Base-by-base conservation (phyloP, 768 basidiomycete species). In the Kwoniella sp. region DNA sequence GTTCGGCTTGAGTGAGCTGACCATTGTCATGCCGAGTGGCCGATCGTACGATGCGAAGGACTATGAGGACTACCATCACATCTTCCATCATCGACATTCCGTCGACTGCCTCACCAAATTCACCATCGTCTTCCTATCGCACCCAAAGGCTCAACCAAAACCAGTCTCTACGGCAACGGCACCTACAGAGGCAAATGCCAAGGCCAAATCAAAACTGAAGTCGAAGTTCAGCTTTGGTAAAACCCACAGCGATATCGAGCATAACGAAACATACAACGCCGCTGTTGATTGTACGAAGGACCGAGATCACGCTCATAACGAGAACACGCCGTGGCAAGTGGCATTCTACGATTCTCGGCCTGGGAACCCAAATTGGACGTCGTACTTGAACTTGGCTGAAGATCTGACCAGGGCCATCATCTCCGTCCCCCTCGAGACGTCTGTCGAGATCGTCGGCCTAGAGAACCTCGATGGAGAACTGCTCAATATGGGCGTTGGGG, bases 21-120 rank as follows among this genome's bases (percentile, higher is more conserved):
- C 51, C 3, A 45, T 65, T 15, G 41, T 59, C 29, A 17, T 65
- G 25, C 63, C 63, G 12, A 65, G 55, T 30, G 63, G 63, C 23
- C 13, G 28, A 47, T 65, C 63, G 30, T 65, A 65, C 47, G 63
- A 65, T 48, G 37, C 47, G 3, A 54, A 65, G 26, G 63, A 65
- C 37, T 65, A 65, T 48, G 31, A 52, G 37, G 55, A 50, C 9
- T 51, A 58, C 55, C 55, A 59, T 30, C 58, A 59, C 31, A 58
- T 58, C n/a, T 65, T 65, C 57, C 55, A 54, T 26, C 28, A 65
- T 25, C 51, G 38, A 15, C 58, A 58, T 20, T 38, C 47, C 23
- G 17, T 65, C 22, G n/a, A 30, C 23, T 25, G 17, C 28, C 58
- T 65, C 12, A 26, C 23, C 13, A 52, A 38, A 30, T 23, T 65